phyloP scores from a whole-genome alignment of 768 basidiomycete species.

The Xerocomus spinulosus region DNA sequence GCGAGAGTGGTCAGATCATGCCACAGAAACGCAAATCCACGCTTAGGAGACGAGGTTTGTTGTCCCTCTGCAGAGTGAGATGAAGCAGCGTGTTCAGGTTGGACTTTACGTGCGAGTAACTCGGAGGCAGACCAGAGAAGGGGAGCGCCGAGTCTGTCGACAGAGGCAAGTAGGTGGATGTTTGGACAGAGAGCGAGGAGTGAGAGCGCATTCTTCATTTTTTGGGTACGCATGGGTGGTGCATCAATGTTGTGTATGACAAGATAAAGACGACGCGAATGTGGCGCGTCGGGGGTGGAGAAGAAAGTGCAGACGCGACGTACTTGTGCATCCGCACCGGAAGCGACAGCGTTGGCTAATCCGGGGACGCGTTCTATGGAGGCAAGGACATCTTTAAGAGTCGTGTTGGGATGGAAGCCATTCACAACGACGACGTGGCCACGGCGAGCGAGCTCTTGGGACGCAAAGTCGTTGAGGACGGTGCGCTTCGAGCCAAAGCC shows the following conservation, averaged over 20 bases:
- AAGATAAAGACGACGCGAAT: constrained; percentile 56
- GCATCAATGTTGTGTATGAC: constrained; percentile 89
- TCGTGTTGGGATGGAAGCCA: constrained; percentile 66
- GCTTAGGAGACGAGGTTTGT: constrained; percentile 21
- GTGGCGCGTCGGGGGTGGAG: constrained; percentile 32
- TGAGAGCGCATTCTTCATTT: constrained; percentile 62
- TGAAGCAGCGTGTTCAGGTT: background rate
- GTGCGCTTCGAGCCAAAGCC: constrained; percentile 86
- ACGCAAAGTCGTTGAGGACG: constrained; percentile 72
- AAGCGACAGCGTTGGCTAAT: constrained; percentile 7
- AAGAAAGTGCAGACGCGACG: constrained; percentile 66
- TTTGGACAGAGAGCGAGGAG: constrained; percentile 67
- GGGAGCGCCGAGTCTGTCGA: constrained; percentile 84
- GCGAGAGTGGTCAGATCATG: constrained; percentile 86
- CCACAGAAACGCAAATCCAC: constrained; percentile 76
- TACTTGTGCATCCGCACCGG: constrained; percentile 54
- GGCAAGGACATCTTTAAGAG: constrained; percentile 62
- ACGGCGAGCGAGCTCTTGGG: constrained; percentile 44
- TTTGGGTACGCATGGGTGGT: constrained; percentile 57
- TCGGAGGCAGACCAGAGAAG: constrained; percentile 80
- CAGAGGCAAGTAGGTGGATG: constrained; percentile 79
- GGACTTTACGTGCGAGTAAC: constrained; percentile 46
- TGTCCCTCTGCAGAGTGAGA: constrained; percentile 1
- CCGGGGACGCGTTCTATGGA: constrained; percentile 46
- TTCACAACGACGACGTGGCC: constrained; percentile 79